A percentile compares a stretch with the other conserved stretches of the same genome.
Evolutionary conservation across 345 rosid species (phyloP).

Genomic region (Ailanthus altissimus): DNA sequence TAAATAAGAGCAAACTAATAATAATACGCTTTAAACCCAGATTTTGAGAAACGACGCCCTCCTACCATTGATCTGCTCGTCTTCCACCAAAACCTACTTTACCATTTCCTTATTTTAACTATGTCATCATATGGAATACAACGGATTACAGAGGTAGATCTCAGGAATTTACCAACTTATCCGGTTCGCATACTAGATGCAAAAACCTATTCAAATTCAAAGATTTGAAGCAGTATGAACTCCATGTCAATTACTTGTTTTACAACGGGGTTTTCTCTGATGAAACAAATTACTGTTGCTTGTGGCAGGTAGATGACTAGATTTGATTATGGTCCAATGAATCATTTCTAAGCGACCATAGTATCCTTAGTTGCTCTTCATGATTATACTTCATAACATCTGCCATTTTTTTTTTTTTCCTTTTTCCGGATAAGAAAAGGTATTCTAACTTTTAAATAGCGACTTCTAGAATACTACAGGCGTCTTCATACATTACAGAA

Average conservation of each 20-base stretch:
- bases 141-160: too few relatives aligned
- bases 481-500: background rate
- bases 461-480: background rate
- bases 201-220: background rate
- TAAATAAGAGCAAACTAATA: too few relatives aligned
- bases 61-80: too few relatives aligned
- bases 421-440: background rate
- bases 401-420: background rate
- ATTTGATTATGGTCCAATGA: background rate
- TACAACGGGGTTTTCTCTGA: conserved; percentile 13
- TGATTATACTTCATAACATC: background rate
- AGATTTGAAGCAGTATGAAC: background rate
- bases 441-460: background rate
- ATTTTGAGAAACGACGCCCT: too few relatives aligned
- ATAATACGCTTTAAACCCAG: too few relatives aligned
- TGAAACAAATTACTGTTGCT: conserved; percentile 23
- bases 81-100: too few relatives aligned
- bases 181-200: background rate
- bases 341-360: background rate
- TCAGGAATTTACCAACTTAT: conserved; percentile 8
- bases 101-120: too few relatives aligned
- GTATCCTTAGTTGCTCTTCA: background rate
- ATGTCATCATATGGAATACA: too few relatives aligned
- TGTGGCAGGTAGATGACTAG: conserved; percentile 23
- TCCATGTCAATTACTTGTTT: background rate